phyloP scores from a whole-genome alignment of 805 yeast genomes.

The Saturnispora zaruensis region DNA sequence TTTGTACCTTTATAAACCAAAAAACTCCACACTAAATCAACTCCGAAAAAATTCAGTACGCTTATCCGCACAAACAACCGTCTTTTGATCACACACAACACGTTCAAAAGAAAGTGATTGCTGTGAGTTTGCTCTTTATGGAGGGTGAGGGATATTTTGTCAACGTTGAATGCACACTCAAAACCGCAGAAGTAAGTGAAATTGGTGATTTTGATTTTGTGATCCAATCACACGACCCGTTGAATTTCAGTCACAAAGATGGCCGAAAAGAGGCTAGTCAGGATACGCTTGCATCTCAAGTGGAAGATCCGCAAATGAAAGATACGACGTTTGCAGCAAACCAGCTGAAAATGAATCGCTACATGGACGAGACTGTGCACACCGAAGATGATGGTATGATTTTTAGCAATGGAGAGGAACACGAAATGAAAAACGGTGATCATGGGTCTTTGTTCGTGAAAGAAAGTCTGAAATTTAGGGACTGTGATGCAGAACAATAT shows the following conservation, averaged over 20 bases:
- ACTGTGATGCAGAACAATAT: background rate
- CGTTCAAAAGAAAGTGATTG: background rate
- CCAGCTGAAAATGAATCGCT: background rate
- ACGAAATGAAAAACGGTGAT: background rate
- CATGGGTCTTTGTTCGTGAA: background rate
- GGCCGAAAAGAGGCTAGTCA: background rate
- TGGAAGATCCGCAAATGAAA: background rate
- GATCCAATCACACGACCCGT: background rate
- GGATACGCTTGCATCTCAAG: background rate
- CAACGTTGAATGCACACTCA: background rate
- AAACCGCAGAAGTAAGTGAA: background rate
- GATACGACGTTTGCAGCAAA: background rate
- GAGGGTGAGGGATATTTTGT: background rate
- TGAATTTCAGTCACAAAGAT: background rate
- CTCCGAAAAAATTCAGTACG: background rate
- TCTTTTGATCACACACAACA: background rate
- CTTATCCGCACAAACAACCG: constrained; percentile 7
- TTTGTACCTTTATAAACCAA: background rate
- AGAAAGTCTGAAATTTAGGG: background rate
- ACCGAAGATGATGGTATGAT: background rate
- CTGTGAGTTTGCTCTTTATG: background rate
- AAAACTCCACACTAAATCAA: background rate
- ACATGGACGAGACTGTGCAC: background rate
- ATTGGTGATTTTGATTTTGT: background rate
- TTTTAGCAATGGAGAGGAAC: background rate